Evolutionary conservation across 805 yeast species (phyloP).

Genomic region (Wickerhamiella allomyrinae): DNA sequence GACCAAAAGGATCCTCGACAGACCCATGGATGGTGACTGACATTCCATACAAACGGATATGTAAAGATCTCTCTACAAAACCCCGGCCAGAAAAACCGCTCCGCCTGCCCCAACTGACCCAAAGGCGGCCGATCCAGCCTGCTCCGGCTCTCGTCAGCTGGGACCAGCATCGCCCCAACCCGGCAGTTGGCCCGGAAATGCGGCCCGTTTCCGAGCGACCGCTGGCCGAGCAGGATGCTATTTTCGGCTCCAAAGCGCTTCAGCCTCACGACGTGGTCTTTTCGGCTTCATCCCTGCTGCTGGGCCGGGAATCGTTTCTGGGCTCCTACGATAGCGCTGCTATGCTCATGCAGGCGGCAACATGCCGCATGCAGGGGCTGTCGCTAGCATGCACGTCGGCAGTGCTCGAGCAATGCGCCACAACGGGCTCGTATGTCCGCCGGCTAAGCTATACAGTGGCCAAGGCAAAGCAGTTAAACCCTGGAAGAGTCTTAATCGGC

Average conservation of each 20-base stretch:
- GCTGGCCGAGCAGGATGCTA: not conserved
- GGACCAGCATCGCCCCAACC: not conserved
- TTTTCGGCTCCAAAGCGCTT: not conserved
- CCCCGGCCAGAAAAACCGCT: not conserved
- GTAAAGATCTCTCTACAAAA: not conserved
- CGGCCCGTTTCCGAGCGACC: not conserved
- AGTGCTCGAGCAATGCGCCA: conserved; percentile 2
- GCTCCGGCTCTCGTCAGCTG: not conserved
- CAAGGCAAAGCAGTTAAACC: conserved; percentile 1
- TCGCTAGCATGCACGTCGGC: not conserved
- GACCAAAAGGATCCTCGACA: too few species aligned
- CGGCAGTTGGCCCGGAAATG: not conserved
- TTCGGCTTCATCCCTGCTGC: conserved; percentile 3
- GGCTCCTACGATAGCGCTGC: conserved; percentile 1
- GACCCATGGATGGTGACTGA: not conserved
- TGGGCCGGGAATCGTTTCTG: conserved; percentile 6
- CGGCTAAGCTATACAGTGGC: conserved; percentile 7
- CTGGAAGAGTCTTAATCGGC: conserved; percentile 3
- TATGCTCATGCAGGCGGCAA: not conserved
- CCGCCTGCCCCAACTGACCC: not conserved
- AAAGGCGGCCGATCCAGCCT: not conserved
- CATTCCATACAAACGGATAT: not conserved
- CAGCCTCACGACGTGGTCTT: not conserved
- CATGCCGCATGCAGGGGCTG: not conserved
- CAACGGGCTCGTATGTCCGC: conserved; percentile 6